Percentiles rank a stretch among this genome's conserved stretches.
Evolutionary conservation across 306 rosid genomes (phyloP).

Genomic region (Trifolium subterraneum): DNA sequence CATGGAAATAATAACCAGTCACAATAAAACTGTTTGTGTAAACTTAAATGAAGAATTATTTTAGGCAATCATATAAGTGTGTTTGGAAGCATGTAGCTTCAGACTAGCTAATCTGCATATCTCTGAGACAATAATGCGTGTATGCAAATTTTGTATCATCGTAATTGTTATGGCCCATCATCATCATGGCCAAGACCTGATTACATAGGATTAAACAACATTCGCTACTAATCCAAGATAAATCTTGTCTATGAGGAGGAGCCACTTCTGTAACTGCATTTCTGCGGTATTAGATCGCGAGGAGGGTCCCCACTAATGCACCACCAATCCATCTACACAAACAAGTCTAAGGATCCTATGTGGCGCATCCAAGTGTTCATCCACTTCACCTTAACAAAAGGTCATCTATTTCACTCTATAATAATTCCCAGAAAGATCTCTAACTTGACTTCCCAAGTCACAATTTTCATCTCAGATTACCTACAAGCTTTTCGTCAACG

Average conservation of each 20-base stretch:
- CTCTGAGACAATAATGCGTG: constrained; percentile 7
- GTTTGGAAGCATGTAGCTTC: constrained; percentile 22
- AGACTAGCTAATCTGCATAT: background rate
- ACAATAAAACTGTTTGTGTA: constrained; percentile 9
- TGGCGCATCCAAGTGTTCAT: constrained; percentile 3
- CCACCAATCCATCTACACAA: constrained; percentile 8
- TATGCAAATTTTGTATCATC: background rate
- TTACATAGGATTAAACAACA: constrained; percentile 12
- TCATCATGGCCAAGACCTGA: background rate
- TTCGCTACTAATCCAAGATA: background rate
- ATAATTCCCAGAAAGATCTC: background rate
- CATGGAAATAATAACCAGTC: constrained; percentile 17
- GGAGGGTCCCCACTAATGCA: constrained; percentile 14
- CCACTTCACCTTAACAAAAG: constrained; percentile 6
- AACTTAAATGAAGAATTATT: constrained; percentile 9
- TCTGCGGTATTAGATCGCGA: background rate
- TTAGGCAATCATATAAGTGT: background rate
- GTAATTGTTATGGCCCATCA: background rate
- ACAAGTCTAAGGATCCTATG: constrained; percentile 1
- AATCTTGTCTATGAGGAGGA: background rate
- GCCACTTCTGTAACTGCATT: background rate
- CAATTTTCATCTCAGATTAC: constrained; percentile 23
- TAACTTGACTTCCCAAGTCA: too few species aligned
- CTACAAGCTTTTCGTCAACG: background rate
- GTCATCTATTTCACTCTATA: background rate